Conservation (phyloP, 805 yeast genomes). For the Grigorovia jiainica region DNA sequence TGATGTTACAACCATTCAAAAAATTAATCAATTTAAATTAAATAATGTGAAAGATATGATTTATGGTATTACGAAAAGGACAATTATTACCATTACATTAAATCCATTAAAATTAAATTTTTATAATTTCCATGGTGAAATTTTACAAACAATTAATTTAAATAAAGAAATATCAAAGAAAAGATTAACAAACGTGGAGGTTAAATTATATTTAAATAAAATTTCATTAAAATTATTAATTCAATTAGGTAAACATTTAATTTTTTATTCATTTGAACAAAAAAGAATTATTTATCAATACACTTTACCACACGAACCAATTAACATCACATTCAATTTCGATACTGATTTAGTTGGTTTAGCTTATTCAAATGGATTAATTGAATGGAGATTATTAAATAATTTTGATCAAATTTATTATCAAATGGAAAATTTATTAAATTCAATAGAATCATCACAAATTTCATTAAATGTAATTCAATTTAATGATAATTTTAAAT, state of each 20-base stretch:
- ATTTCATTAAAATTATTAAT: slow-evolving; percentile 24
- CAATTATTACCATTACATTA: slow-evolving; percentile 18
- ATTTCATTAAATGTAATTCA: no score
- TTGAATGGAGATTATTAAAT: slow-evolving; percentile 19
- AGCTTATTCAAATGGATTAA: slow-evolving; percentile 15
- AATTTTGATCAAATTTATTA: no score
- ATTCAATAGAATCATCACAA: no score
- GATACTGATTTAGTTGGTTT: slow-evolving; percentile 9
- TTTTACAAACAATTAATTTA: slow-evolving; percentile 18
- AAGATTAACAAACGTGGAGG: slow-evolving; percentile 3
- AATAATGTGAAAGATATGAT: slow-evolving; percentile 9
- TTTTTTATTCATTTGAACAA: slow-evolving; percentile 27
- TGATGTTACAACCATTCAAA: no score
- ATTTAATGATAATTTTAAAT: no score
- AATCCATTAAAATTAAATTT: slow-evolving; percentile 18
- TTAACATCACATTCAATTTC: slow-evolving; percentile 9
- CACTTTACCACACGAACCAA: slow-evolving; percentile 6
- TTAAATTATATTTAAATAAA: slow-evolving; percentile 18
- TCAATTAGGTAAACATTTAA: slow-evolving; percentile 13
- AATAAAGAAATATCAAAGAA: slow-evolving; percentile 7
- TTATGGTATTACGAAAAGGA: slow-evolving; percentile 28
- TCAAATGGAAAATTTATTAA: no score
- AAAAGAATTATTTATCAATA: slow-evolving; percentile 16
- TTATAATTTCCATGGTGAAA: slow-evolving; percentile 22
- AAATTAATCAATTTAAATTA: background rate